Percentiles rank a stretch among this genome's conserved stretches.
Conservation (phyloP, 2,329 filamentous ascomycete species). For the Aspergillus flavus region DNA sequence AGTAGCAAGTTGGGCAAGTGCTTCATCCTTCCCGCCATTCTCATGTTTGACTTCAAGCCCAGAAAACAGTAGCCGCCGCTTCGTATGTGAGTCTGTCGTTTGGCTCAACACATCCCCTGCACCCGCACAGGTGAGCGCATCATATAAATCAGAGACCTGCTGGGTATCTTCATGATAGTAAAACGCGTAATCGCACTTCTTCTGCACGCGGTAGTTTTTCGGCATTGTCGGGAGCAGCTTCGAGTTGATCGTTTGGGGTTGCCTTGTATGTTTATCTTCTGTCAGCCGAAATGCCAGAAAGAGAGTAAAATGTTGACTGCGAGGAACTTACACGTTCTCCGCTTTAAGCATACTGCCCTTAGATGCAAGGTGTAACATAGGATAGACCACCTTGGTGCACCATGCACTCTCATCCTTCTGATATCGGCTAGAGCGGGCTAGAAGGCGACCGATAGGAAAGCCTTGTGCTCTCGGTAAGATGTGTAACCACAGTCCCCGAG, state of each 20-base stretch:
- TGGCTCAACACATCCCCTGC: background rate
- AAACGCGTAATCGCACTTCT: background rate
- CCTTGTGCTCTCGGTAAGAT: background rate
- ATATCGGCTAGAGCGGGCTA: background rate
- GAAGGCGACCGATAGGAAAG: background rate
- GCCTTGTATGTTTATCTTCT: background rate
- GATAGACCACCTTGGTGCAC: background rate
- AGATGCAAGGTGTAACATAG: background rate
- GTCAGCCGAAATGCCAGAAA: background rate
- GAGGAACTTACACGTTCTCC: background rate
- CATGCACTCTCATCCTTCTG: background rate
- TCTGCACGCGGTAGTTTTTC: background rate
- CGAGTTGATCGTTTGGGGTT: background rate
- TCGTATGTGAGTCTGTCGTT: background rate
- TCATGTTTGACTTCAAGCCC: background rate
- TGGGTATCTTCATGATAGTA: background rate
- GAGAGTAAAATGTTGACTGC: background rate
- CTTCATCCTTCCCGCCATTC: slow-evolving; percentile 1
- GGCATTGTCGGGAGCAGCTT: background rate
- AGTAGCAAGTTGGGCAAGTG: background rate
- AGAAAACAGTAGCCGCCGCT: background rate
- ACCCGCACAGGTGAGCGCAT: background rate
- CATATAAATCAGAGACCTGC: background rate
- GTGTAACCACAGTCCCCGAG: background rate
- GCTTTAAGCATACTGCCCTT: background rate